Conservation (phyloP, 1,284 basidiomycete genomes). For the Rugiboletus extremiorientalis region DNA sequence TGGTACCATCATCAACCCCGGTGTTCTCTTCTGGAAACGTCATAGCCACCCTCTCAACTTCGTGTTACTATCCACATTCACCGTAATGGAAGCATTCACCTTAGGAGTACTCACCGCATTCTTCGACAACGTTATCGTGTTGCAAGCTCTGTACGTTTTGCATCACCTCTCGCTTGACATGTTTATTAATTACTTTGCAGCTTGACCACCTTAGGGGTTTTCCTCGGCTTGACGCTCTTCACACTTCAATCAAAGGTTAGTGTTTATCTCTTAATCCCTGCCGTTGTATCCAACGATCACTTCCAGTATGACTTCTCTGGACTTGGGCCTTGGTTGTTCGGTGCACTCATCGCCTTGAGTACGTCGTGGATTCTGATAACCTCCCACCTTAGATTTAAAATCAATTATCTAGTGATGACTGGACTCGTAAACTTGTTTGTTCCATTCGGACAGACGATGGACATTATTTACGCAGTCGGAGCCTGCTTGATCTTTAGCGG, state of each 20-base stretch:
- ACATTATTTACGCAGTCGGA: conserved; percentile 76
- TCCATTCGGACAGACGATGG: conserved; percentile 75
- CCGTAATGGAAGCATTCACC: conserved; percentile 76
- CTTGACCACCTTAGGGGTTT: conserved; percentile 83
- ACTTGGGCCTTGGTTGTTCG: conserved; percentile 84
- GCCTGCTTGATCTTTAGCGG: conserved; percentile 83
- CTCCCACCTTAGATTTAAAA: conserved; percentile 5
- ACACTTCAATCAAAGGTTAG: conserved; percentile 80
- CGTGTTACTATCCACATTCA: conserved; percentile 75
- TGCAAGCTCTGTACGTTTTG: conserved; percentile 74
- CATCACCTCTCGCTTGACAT: background rate
- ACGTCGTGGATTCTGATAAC: conserved; percentile 25
- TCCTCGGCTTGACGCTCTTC: conserved; percentile 84
- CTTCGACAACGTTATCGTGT: conserved; percentile 73
- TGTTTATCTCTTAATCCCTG: background rate
- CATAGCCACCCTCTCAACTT: conserved; percentile 84
- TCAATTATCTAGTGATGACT: conserved; percentile 56
- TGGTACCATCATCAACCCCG: conserved; percentile 73
- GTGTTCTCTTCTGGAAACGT: conserved; percentile 84
- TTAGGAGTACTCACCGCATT: conserved; percentile 79
- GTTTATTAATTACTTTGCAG: conserved; percentile 38
- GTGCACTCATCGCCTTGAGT: conserved; percentile 70
- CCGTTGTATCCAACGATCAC: background rate
- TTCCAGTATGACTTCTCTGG: conserved; percentile 82
- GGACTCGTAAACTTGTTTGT: conserved; percentile 79